Evolutionary conservation across 2,329 filamentous ascomycete species (phyloP).

Genomic region (Fusarium poae): DNA sequence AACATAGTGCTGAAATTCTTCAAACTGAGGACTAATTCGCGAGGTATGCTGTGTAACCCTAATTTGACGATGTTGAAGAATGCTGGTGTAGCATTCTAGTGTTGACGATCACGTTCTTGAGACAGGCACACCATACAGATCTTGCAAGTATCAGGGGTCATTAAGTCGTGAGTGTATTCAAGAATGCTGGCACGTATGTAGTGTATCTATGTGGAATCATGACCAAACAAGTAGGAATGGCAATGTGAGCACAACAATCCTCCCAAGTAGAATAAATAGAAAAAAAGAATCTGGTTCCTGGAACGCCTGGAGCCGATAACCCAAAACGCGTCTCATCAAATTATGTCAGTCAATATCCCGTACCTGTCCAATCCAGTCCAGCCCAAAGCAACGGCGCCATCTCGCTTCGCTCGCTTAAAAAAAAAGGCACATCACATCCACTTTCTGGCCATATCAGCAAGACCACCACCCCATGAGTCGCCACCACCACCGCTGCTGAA

Average conservation of each 20-base stretch:
- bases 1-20: conserved; percentile 47
- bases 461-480: conserved; percentile 54
- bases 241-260: conserved; percentile 18
- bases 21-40: background rate
- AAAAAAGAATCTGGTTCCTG: conserved; percentile 23
- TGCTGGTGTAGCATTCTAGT: conserved; percentile 7
- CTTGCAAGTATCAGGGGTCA: conserved; percentile 19
- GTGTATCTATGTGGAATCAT: conserved; percentile 24
- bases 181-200: conserved; percentile 26
- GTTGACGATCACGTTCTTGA: conserved; percentile 22
- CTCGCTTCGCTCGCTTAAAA: conserved; percentile 11
- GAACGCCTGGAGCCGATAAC: conserved; percentile 42
- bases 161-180: conserved; percentile 41
- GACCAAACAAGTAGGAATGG: background rate
- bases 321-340: conserved; percentile 24
- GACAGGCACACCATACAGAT: conserved; percentile 1
- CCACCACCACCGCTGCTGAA: conserved; percentile 52
- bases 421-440: conserved; percentile 53
- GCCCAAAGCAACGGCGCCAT: conserved; percentile 13
- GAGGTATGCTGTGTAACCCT: conserved; percentile 15
- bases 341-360: conserved; percentile 9
- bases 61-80: background rate
- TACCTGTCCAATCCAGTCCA: background rate
- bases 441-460: conserved; percentile 58
- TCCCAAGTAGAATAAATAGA: conserved; percentile 7